Percentiles rank a stretch among this genome's conserved stretches.
These are phyloP conservation scores for Colletotrichum theobromicola DNA, from an alignment of 2,329 filamentous ascomycete species.

Conservation along the genomic window DNA sequence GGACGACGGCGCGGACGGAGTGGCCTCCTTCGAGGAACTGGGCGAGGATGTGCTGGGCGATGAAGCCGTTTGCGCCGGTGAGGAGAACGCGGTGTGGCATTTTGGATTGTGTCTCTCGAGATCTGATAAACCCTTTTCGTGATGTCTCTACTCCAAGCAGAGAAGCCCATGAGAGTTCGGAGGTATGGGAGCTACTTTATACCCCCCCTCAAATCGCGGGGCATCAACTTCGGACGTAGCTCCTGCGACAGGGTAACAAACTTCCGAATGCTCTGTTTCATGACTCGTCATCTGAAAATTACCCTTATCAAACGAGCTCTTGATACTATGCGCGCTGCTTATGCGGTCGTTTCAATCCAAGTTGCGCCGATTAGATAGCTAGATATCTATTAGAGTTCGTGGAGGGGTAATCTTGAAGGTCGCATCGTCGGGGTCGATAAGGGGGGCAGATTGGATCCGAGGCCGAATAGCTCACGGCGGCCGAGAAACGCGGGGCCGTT, in stretches of 20 bases:
- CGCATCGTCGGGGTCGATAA: not conserved
- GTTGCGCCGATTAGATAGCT: not conserved
- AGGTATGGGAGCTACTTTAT: not conserved
- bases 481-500: not conserved
- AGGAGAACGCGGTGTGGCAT: constrained; percentile 25
- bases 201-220: not conserved
- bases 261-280: not conserved
- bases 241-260: not conserved
- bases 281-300: not conserved
- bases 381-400: not conserved
- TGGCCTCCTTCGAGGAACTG: constrained; percentile 39
- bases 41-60: constrained; percentile 43
- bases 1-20: constrained; percentile 43
- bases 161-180: accelerated
- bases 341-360: not conserved
- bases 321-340: not conserved
- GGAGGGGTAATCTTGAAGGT: not conserved
- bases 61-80: constrained; percentile 48
- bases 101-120: not conserved
- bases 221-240: not conserved
- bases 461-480: not conserved
- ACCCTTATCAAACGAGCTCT: not conserved
- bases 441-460: not conserved
- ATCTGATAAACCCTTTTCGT: not conserved
- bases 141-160: not conserved